Conservation (phyloP, 345 rosid species). For the Gossypium mustelinum region DNA sequence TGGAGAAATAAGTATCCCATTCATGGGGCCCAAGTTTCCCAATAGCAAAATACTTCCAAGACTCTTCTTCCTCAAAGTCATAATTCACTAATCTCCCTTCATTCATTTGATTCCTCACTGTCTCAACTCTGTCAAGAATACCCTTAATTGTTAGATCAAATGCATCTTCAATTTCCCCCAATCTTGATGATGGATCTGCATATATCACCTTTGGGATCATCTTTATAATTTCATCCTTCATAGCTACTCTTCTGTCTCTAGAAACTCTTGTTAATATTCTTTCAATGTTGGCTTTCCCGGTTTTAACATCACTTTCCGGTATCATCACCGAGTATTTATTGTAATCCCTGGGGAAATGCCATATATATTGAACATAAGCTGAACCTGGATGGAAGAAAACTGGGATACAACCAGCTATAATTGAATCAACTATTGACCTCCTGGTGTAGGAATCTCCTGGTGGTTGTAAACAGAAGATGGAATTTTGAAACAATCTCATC, state of each 20-base stretch:
- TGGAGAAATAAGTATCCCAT: constrained; percentile 61
- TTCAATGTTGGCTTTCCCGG: constrained; percentile 50
- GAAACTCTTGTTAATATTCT: constrained; percentile 42
- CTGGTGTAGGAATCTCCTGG: constrained; percentile 82
- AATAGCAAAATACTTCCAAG: constrained; percentile 57
- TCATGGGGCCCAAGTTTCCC: constrained; percentile 46
- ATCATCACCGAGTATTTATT: constrained; percentile 58
- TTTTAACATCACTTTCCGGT: constrained; percentile 40
- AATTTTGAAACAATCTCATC: constrained; percentile 54
- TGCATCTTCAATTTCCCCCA: constrained; percentile 59
- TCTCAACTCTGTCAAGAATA: constrained; percentile 51
- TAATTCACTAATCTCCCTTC: constrained; percentile 33
- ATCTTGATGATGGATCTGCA: constrained; percentile 47
- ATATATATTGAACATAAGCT: constrained; percentile 68
- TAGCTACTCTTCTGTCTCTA: constrained; percentile 25
- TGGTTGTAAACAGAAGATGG: constrained; percentile 74
- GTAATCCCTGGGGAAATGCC: constrained; percentile 73
- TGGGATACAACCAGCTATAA: constrained; percentile 77
- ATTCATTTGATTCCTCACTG: constrained; percentile 29
- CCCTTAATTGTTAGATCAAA: constrained; percentile 68
- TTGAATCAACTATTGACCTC: constrained; percentile 75
- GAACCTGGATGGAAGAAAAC: constrained; percentile 92
- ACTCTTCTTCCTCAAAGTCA: constrained; percentile 40
- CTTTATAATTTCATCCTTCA: constrained; percentile 60
- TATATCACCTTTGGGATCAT: constrained; percentile 60